Percentiles rank a stretch among this genome's conserved stretches.
Conservation (phyloP, 2,329 filamentous ascomycete species). For the Fusarium graminum region DNA sequence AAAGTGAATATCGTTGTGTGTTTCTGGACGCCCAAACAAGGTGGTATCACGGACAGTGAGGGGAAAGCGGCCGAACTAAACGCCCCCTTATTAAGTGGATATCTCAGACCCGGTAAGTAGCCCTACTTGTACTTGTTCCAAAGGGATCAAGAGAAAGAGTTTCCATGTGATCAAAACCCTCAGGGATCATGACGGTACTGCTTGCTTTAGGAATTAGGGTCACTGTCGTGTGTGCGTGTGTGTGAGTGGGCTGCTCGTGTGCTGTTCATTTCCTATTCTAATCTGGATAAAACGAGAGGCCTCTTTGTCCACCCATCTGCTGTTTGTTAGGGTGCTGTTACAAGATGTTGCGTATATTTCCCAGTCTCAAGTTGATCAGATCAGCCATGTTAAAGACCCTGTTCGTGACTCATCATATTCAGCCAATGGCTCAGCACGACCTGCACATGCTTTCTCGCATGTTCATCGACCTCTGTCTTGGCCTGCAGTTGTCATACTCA, state of each 20-base stretch:
- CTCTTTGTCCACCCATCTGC: slow-evolving; percentile 29
- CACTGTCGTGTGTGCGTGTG: slow-evolving; percentile 11
- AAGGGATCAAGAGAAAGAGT: slow-evolving; percentile 29
- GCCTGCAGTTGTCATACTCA: slow-evolving; percentile 43
- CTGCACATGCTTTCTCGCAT: slow-evolving; percentile 43
- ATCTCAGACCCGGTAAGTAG: slow-evolving; percentile 31
- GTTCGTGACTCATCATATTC: slow-evolving; percentile 5
- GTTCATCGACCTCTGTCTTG: slow-evolving; percentile 44
- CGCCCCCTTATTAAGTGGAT: slow-evolving; percentile 44
- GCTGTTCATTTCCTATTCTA: slow-evolving; percentile 30
- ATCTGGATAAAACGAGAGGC: slow-evolving; percentile 31
- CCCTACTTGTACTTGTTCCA: slow-evolving; percentile 39
- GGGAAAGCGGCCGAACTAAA: slow-evolving; percentile 37
- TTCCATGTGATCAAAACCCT: slow-evolving; percentile 41
- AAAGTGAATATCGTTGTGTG: slow-evolving; percentile 20
- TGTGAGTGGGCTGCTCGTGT: slow-evolving; percentile 39
- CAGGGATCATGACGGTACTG: slow-evolving; percentile 33
- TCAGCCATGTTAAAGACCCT: slow-evolving; percentile 18
- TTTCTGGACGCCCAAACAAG: slow-evolving; percentile 45
- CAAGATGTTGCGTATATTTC: neutral
- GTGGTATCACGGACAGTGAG: slow-evolving; percentile 50
- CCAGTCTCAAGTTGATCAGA: neutral
- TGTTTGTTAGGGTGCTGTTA: neutral
- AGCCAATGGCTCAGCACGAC: slow-evolving; percentile 41
- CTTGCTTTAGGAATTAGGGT: slow-evolving; percentile 4